These are phyloP conservation scores for Vitis hybrid DNA, from an alignment of 177 flowering plant genomes.

Conservation along the genomic window DNA sequence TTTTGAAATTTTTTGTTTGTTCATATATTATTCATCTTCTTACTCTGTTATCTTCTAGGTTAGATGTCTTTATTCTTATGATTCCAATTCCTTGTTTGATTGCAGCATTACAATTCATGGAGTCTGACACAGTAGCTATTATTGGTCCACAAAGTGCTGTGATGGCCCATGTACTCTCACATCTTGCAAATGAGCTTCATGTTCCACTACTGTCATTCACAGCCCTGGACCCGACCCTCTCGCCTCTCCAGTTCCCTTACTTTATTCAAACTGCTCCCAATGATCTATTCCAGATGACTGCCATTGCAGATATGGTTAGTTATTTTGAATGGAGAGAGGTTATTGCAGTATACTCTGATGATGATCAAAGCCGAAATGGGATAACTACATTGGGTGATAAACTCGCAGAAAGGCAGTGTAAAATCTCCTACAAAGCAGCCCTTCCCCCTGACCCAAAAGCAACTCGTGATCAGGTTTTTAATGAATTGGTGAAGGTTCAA, in stretches of 20 bases:
- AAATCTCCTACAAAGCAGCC: conserved; percentile 45
- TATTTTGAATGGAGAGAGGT: conserved; percentile 53
- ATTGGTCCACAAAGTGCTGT: conserved; percentile 64
- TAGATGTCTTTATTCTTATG: background rate
- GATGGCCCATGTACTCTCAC: conserved; percentile 60
- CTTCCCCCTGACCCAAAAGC: conserved; percentile 37
- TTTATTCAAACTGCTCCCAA: conserved; percentile 59
- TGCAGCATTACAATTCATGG: conserved; percentile 56
- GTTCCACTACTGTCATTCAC: conserved; percentile 63
- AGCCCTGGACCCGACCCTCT: conserved; percentile 61
- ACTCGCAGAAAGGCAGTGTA: conserved; percentile 41
- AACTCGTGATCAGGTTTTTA: conserved; percentile 22
- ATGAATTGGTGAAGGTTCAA: conserved; percentile 36
- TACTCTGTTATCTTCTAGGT: background rate
- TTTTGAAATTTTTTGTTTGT: background rate
- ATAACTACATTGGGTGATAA: conserved; percentile 40
- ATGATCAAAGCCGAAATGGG: conserved; percentile 54
- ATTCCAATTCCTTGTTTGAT: conserved; percentile 12
- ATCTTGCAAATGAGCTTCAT: conserved; percentile 62
- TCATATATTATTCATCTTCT: background rate
- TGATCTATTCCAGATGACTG: conserved; percentile 58
- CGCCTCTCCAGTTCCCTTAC: conserved; percentile 64
- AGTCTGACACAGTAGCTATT: conserved; percentile 51
- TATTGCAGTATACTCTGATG: conserved; percentile 42
- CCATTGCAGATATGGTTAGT: conserved; percentile 51